Conservation (phyloP, 2,329 filamentous ascomycete species). For the Chaetomium olivaceum region DNA sequence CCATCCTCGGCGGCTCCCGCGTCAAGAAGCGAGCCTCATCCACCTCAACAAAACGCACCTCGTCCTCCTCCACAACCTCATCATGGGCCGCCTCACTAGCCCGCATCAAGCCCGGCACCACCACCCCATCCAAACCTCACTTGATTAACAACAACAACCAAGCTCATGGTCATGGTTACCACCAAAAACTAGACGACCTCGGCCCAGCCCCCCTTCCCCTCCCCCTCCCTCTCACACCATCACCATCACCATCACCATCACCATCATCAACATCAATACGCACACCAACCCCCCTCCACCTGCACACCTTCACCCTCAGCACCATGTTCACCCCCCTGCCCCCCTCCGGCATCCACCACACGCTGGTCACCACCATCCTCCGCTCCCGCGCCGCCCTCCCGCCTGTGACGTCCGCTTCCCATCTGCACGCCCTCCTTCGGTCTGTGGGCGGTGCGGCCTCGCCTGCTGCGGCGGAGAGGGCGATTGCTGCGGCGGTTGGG, state of each 20-base stretch:
- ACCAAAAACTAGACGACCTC: conserved; percentile 58
- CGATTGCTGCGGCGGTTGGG: conserved; percentile 62
- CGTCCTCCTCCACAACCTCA: neutral
- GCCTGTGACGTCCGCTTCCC: conserved; percentile 64
- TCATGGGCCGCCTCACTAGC: conserved; percentile 21
- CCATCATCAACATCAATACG: conserved; percentile 45
- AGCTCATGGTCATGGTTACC: no score
- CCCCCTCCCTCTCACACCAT: conserved; percentile 47
- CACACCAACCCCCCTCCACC: conserved; percentile 48
- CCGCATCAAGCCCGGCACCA: conserved; percentile 26
- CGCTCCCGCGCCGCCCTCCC: conserved; percentile 61
- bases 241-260: no score
- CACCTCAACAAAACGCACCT: conserved; percentile 11
- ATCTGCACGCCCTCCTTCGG: conserved; percentile 63
- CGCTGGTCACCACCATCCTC: conserved; percentile 62
- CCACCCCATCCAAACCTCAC: conserved; percentile 14
- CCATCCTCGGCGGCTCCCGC: conserved; percentile 31
- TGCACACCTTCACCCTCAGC: conserved; percentile 59
- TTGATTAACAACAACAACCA: conserved; percentile 34
- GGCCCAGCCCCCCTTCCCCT: conserved; percentile 58
- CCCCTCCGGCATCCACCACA: conserved; percentile 63
- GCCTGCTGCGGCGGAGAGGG: conserved; percentile 66
- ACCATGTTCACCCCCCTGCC: conserved; percentile 68
- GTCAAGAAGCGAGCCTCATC: conserved; percentile 29
- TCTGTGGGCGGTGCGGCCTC: conserved; percentile 38